These are phyloP conservation scores for Ophiocordyceps camponoti-rufipedis DNA, from an alignment of 2,329 filamentous ascomycete genomes.

Conservation along the genomic window DNA sequence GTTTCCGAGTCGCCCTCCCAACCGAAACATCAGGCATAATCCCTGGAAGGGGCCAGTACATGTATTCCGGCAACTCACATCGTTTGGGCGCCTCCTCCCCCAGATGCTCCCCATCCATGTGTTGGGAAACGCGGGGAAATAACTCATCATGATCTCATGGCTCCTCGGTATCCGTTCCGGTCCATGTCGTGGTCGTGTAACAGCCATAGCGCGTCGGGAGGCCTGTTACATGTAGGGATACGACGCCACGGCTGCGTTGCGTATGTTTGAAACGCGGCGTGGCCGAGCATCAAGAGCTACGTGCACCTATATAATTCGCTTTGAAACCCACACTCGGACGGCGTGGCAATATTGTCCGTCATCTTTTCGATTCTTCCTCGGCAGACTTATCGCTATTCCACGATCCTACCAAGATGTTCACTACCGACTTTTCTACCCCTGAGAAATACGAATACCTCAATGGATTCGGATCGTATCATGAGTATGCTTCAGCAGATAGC, in stretches of 20 bases:
- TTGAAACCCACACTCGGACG: neutral
- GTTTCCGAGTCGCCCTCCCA: neutral
- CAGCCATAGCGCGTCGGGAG: neutral
- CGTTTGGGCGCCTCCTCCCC: too few relatives aligned
- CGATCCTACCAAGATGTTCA: neutral
- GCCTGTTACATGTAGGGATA: neutral
- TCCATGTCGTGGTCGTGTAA: neutral
- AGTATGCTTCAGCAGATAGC: neutral
- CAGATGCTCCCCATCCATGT: neutral
- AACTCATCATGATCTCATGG: too few relatives aligned
- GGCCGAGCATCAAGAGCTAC: neutral
- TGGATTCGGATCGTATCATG: conserved; percentile 1
- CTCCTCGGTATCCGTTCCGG: neutral
- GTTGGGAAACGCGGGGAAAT: neutral
- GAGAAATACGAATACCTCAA: conserved; percentile 1
- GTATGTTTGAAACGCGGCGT: neutral
- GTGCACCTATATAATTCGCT: neutral
- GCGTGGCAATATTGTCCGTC: neutral
- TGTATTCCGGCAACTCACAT: neutral
- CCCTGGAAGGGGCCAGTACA: neutral
- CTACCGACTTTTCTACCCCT: neutral
- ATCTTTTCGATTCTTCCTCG: neutral
- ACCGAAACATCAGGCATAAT: neutral
- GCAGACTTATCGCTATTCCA: neutral
- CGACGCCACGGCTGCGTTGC: neutral